Evolutionary conservation across 805 yeast genomes (phyloP), one percentile per base, ranked within the genome.

Genomic region (Candida ortonii): DNA sequence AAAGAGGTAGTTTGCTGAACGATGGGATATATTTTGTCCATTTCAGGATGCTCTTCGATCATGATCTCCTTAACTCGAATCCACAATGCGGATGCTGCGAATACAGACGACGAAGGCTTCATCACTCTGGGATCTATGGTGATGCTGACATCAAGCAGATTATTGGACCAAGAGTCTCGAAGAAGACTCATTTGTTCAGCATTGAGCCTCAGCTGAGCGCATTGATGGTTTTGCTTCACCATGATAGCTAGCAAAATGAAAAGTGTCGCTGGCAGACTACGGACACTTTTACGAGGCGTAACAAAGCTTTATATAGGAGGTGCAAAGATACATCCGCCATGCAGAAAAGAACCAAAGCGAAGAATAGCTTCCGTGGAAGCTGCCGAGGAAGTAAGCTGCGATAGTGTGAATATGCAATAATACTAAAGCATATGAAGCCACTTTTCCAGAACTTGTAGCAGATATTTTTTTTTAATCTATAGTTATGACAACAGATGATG

Each of bases 1-100:
- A 83, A 78, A 6, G 84, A 69, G 8, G 73, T 73, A 1, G 86
- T 82, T 55, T 83, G 89, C 47, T 80, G 84, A 39, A 71, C 69
- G 41, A 81, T 70, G 0, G 90, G 88, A 53, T 79, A 78, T 47
- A 71, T 53, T 15, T 61, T 61, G 41, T 76, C 79, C 36, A 83
- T 59, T 7, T 61, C 62, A 0, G 82, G 75, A 43, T 71, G 73
- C 67, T 72, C 69, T 0, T 68, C 57, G 15, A 82, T 53, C 26
- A 83, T 53, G 51, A 78, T 80, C 29, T 74, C 70, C 57, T 80
- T 82, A 47, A 82, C 72, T 53, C 81, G 87, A 33, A 76, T 67
- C 53, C 86, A 80, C 52, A 83, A 80, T 13, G 78, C 58, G 1
- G 84, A 73, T 8, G 70, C 68, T 25, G 64, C 71, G 44, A 53